A percentile compares a stretch with the other conserved stretches of the same genome.
These are phyloP conservation scores for Solioccasus polychromus DNA, from an alignment of 768 basidiomycete species.

Conservation along the genomic window DNA sequence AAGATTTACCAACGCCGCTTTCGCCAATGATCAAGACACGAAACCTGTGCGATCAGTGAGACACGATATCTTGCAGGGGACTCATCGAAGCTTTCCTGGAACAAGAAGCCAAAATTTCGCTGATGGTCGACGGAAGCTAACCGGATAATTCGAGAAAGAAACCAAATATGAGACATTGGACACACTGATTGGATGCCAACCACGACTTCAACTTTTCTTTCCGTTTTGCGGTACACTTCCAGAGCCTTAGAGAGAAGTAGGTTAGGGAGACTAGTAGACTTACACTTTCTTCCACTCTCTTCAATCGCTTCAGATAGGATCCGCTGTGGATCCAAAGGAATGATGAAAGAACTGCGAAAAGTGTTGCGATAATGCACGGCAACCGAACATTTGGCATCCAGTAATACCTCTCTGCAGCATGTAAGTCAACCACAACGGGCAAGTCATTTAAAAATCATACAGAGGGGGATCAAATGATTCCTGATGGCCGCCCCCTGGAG, in stretches of 20 bases:
- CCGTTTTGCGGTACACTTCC: slow-evolving; percentile 1
- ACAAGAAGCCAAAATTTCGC: background rate
- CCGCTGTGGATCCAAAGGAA: background rate
- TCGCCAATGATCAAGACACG: slow-evolving; percentile 5
- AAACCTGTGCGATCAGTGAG: slow-evolving; percentile 4
- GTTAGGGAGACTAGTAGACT: background rate
- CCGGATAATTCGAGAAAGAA: background rate
- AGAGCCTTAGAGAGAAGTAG: background rate
- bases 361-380: background rate
- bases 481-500: background rate
- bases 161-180: background rate
- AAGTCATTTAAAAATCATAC: background rate
- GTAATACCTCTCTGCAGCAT: background rate
- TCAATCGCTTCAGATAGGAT: background rate
- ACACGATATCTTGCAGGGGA: background rate
- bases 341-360: background rate
- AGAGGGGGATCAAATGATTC: slow-evolving; percentile 1
- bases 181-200: background rate
- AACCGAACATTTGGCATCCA: background rate
- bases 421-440: background rate
- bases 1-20: background rate
- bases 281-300: background rate
- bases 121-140: background rate
- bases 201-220: background rate
- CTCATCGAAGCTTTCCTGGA: background rate